Evolutionary conservation across 257 asterid species (phyloP).

Genomic region (Thymus mandschuricus): DNA sequence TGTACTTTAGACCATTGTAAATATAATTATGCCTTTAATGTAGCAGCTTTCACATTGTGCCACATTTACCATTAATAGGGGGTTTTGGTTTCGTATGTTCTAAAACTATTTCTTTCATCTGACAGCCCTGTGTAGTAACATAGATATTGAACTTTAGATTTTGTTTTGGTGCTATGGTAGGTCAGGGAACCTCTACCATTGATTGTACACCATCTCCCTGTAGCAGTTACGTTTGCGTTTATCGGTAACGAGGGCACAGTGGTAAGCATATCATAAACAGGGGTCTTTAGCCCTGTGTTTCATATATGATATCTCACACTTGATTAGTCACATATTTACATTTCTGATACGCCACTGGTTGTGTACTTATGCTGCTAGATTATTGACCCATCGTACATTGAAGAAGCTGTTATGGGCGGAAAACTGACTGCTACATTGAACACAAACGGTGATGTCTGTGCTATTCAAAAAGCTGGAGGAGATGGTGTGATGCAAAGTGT

Average conservation of each 20-base stretch:
- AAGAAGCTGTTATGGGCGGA: slow-evolving; percentile 95
- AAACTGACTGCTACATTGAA: slow-evolving; percentile 82
- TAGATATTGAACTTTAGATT: slow-evolving; percentile 25
- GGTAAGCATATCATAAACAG: slow-evolving; percentile 48
- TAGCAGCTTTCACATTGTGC: no score
- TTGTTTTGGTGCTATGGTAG: slow-evolving; percentile 52
- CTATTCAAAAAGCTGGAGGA: slow-evolving; percentile 97
- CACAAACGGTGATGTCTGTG: slow-evolving; percentile 83
- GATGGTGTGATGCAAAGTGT: slow-evolving; percentile 79
- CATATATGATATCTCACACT: not conserved
- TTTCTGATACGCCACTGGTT: slow-evolving; percentile 15
- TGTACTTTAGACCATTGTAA: not conserved
- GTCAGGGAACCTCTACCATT: slow-evolving; percentile 90
- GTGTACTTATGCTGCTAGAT: slow-evolving; percentile 51
- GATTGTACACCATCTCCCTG: slow-evolving; percentile 93
- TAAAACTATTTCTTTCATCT: not conserved
- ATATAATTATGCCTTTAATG: not conserved
- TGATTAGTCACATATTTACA: slow-evolving; percentile 20
- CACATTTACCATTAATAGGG: no score
- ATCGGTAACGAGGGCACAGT: slow-evolving; percentile 70
- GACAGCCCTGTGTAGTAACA: slow-evolving; percentile 7
- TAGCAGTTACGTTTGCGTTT: slow-evolving; percentile 91
- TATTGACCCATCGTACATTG: slow-evolving; percentile 87
- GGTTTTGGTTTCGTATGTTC: slow-evolving; percentile 2
- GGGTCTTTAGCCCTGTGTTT: not conserved